Evolutionary conservation across 2,329 filamentous ascomycete genomes (phyloP), one percentile per base, ranked within the genome.

Genomic region (Hansfordia pulvinata): DNA sequence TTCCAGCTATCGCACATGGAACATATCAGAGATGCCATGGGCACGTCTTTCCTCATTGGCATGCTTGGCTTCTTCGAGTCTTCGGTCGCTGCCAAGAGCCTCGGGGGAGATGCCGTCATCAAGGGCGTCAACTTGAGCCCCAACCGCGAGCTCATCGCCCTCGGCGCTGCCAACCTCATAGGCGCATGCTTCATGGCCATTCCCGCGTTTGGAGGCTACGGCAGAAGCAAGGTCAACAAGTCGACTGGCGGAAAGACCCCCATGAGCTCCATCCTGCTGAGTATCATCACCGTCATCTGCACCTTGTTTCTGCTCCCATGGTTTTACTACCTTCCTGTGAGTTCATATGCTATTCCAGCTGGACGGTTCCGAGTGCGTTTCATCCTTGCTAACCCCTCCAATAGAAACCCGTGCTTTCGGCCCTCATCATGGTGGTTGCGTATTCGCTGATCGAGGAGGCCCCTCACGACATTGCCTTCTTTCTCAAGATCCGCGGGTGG

Each of bases 51-150:
- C 44, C 64, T 96, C 28, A 93, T 98, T 36, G 84, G 86, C 1
- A 64, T 98, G 14, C 73, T 98, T 0, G 90, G 90, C n/a, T 98
- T 98, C 54, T 98, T 98, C 42, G 90, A 98, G 52, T 93, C 84
- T 3, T 93, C 85, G 0, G 85, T 98, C 9, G 90, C 90, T 2
- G 90, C 90, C 19, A 96, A 96, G 54, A 88, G 82, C 35, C 58
- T 98, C 3, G 80, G 79, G 6, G 69, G 70, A 21, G 61, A 60
- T 26, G 70, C 77, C 35, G 71, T 71, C 8, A 76, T 94, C 17
- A 69, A 81, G 32, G 79, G 75, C 17, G 83, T 94, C 47, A 71
- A 79, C 27, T 62, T 94, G 21, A 93, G 85, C 46, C 72, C 90
- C 2, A 98, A 98, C 47, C 69, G 90, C 25, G 90, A 98, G 49